Percentiles rank a stretch among this genome's conserved stretches.
phyloP scores from a whole-genome alignment of 495 filamentous ascomycete genomes.

The Lasiosphaeria hispida region DNA sequence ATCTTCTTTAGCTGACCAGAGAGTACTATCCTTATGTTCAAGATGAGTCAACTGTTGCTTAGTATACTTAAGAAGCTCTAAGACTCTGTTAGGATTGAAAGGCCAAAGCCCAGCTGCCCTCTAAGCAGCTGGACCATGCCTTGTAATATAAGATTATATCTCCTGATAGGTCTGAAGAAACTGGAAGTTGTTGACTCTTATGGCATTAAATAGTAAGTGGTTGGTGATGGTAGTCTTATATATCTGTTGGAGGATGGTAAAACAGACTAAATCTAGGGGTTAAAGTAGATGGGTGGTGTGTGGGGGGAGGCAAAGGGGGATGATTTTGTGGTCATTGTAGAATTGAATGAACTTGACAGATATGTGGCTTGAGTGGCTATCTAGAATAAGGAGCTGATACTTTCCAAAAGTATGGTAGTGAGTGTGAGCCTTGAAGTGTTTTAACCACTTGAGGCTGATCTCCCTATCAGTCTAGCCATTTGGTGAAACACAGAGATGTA shows the following conservation, averaged over 20 bases:
- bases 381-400: background rate
- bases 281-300: background rate
- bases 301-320: background rate
- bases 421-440: background rate
- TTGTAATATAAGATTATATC: background rate
- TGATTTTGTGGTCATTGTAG: background rate
- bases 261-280: background rate
- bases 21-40: background rate
- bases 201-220: background rate
- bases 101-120: background rate
- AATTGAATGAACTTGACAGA: background rate
- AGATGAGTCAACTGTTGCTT: background rate
- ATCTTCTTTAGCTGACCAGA: too few species aligned
- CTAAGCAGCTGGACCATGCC: background rate
- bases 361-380: background rate
- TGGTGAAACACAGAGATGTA: background rate
- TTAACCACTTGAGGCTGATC: background rate
- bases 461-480: background rate
- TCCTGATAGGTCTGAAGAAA: background rate
- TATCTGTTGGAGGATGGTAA: background rate
- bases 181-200: background rate
- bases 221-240: background rate
- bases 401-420: background rate
- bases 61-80: too few species aligned
- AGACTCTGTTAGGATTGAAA: background rate